phyloP scores from a whole-genome alignment of 176 grass and related monocot species.

The Avena eriantha region DNA sequence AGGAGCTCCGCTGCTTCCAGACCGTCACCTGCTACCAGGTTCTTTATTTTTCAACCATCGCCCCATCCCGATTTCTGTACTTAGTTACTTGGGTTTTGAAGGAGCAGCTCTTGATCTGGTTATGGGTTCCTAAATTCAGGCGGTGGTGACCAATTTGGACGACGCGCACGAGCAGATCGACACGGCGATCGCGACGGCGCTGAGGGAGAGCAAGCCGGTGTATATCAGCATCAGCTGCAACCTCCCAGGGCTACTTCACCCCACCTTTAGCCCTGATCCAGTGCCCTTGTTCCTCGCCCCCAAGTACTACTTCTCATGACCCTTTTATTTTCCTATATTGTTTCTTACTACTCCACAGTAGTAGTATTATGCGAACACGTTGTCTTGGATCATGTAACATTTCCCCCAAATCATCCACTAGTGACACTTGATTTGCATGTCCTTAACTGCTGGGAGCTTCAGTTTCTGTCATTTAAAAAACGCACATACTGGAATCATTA shows the following conservation, averaged over 20 bases:
- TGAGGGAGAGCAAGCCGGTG: slow-evolving; percentile 90
- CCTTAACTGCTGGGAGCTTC: not conserved
- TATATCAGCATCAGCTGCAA: slow-evolving; percentile 94
- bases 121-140: slow-evolving; percentile 44
- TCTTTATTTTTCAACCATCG: not conserved
- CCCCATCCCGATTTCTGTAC: not conserved
- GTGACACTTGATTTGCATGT: not conserved
- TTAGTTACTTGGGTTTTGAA: not conserved
- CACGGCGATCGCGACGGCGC: slow-evolving; percentile 76
- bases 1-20: slow-evolving; percentile 88
- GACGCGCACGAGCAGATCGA: slow-evolving; percentile 94
- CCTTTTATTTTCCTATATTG: not conserved
- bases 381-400: slow-evolving; percentile 9
- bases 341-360: not conserved
- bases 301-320: slow-evolving; percentile 36
- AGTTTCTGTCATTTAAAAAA: not conserved
- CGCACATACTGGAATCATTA: not conserved
- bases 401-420: not conserved
- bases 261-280: slow-evolving; percentile 77
- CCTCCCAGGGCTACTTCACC: slow-evolving; percentile 72
- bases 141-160: slow-evolving; percentile 78
- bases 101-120: not conserved
- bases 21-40: slow-evolving; percentile 84
- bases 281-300: slow-evolving; percentile 76
- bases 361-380: not conserved